Base-by-base conservation (phyloP, 2,329 filamentous ascomycete genomes). In the Capronia coronata region DNA sequence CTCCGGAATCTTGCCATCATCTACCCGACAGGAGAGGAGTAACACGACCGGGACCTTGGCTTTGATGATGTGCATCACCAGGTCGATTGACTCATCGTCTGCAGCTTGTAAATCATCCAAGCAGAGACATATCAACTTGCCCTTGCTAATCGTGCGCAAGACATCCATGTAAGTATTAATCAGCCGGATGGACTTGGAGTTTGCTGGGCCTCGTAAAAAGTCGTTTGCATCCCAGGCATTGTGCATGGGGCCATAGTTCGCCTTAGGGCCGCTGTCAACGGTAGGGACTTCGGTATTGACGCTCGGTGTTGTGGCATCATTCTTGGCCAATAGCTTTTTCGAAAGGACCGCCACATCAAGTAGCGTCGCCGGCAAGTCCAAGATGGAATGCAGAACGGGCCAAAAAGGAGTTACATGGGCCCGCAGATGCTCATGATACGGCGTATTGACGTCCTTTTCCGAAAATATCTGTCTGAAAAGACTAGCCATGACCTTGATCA, bases 31-130 rank as follows among this genome's bases (percentile, higher is more conserved):
- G 0, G 89, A 93, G 44, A 95, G 71, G 46, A 94, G 82, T 23
- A 94, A 74, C 16, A 91, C 81, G 70, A 95, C 84, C 16, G 86
- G 87, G 53, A 96, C 79, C 56, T 84, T 84, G 1, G 84, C 82
- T 43, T 77, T 75, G 48, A 94, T 80, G 45, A 96, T 88, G 61
- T 89, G 84, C 13, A 83, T 78, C 32, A 96, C 83, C 45, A 96
- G 73, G 50, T 94, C 87, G 41, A 93, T 70, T 11, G 86, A 93
- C 65, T 96, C 91, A 21, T 85, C 80, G 63, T 96, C 91, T 5
- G 89, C 88, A 65, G 88, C 93, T 61, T 96, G 89, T 25, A 96
- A 71, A 66, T 96, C 91, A 62, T 96, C 91, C 22, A 96, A 70
- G 60, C 83, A 89, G 59, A 95, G 83, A 62, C 87, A 94, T 46